phyloP scores from a whole-genome alignment of 2,329 filamentous ascomycete species.

The Aspergillus niger region DNA sequence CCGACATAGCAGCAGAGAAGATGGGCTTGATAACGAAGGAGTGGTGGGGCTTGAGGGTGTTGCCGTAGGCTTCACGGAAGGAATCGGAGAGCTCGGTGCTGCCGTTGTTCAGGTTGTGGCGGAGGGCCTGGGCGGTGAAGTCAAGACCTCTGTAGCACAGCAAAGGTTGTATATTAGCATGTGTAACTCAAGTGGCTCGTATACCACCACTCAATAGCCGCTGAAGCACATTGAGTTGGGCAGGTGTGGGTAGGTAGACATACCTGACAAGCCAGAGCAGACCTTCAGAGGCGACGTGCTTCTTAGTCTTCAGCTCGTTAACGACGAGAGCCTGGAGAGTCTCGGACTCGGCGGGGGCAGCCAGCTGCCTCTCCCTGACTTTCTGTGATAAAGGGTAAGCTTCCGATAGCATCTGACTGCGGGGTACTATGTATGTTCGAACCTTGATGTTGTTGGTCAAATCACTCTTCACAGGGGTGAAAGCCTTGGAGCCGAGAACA shows the following conservation, averaged over 20 bases:
- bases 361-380: conserved; percentile 79
- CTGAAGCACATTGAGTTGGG: neutral
- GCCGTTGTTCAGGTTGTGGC: conserved; percentile 70
- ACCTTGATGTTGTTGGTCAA: conserved; percentile 91
- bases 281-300: conserved; percentile 85
- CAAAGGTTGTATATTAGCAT: conserved; percentile 3
- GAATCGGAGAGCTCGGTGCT: conserved; percentile 77
- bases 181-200: neutral
- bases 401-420: neutral
- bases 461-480: conserved; percentile 87
- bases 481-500: conserved; percentile 69
- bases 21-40: conserved; percentile 85
- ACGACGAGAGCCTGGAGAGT: conserved; percentile 81
- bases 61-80: conserved; percentile 82
- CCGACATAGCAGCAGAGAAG: conserved; percentile 90
- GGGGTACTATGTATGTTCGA: conserved; percentile 25
- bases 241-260: conserved; percentile 23
- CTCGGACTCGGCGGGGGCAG: conserved; percentile 74
- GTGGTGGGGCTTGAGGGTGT: conserved; percentile 90
- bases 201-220: neutral
- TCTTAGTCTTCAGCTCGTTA: conserved; percentile 87
- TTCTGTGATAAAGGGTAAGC: conserved; percentile 60
- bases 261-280: conserved; percentile 89
- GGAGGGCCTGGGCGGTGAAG: conserved; percentile 85
- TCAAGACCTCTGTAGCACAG: conserved; percentile 71